Percentiles rank a stretch among this genome's conserved stretches.
Conservation (phyloP, 2,329 filamentous ascomycete species). For the Ascochyta pisi region DNA sequence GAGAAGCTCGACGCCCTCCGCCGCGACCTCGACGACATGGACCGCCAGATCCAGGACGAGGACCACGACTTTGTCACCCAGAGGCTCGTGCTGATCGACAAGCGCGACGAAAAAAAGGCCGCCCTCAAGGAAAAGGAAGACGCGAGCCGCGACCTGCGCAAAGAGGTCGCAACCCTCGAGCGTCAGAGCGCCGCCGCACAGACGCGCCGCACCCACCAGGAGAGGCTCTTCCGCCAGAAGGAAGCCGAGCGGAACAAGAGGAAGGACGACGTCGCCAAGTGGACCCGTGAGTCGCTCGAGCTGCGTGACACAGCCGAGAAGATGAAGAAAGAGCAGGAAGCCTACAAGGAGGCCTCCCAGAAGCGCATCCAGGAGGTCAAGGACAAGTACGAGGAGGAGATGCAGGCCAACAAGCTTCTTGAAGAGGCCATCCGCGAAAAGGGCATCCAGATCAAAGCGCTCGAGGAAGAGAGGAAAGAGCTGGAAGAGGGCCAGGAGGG, state of each 20-base stretch:
- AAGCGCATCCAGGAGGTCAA: slow-evolving; percentile 52
- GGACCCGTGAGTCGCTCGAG: slow-evolving; percentile 68
- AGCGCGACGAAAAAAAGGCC: slow-evolving; percentile 79
- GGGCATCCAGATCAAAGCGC: slow-evolving; percentile 72
- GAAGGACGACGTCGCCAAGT: slow-evolving; percentile 72
- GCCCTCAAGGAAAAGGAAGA: slow-evolving; percentile 89
- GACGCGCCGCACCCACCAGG: slow-evolving; percentile 78
- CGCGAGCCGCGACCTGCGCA: slow-evolving; percentile 81
- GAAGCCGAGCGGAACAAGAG: slow-evolving; percentile 72
- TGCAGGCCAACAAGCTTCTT: slow-evolving; percentile 62
- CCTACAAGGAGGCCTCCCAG: slow-evolving; percentile 46
- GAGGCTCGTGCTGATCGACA: slow-evolving; percentile 66
- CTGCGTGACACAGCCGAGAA: slow-evolving; percentile 62
- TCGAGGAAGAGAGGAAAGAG: slow-evolving; percentile 73
- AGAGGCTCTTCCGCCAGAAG: slow-evolving; percentile 73
- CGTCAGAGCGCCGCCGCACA: slow-evolving; percentile 82
- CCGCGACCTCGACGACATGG: slow-evolving; percentile 81
- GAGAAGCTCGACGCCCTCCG: slow-evolving; percentile 80
- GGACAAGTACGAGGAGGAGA: slow-evolving; percentile 51
- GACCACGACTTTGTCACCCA: slow-evolving; percentile 58
- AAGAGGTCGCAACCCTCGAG: slow-evolving; percentile 80
- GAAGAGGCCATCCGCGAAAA: slow-evolving; percentile 78
- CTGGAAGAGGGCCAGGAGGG: slow-evolving; percentile 52
- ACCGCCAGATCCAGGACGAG: slow-evolving; percentile 70
- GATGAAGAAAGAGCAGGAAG: slow-evolving; percentile 49